Evolutionary conservation across 345 rosid genomes (phyloP), one percentile per base, ranked within the genome.

Genomic region (Camelina hispida): DNA sequence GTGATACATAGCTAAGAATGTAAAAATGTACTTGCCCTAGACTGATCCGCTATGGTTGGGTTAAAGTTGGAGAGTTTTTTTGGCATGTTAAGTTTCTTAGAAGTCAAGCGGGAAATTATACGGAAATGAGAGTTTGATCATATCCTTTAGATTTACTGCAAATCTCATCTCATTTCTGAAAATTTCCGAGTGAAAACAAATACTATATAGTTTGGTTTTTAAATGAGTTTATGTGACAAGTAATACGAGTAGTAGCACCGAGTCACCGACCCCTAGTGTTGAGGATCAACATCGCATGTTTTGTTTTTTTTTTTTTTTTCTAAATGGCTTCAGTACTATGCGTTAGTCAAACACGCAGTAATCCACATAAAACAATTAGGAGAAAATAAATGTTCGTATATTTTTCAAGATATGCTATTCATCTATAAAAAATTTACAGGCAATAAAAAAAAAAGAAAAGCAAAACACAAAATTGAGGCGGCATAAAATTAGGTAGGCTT

Each of bases 341-440:
- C 4, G 50, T 44, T 61, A 58, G 71, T 76, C 75, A 76, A 76
- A 46, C 60, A 69, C 16, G 50, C 48, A 54, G 58, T 62, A 62
- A 61, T 75, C 56, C 50, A 35, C 30, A 47, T 2, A 71, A 0
- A 56, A 57, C 38, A 50, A 50, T 69, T 62, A 15, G 9, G 23
- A 46, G 62, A 59, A 78, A 50, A 78, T 38, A 78, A 66, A 60
- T 78, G 53, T 71, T 59, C 59, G 81, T 72, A 78, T 78, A 78
- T 72, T 78, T 78, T 61, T 78, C 37, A 34, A 34, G 7, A 34
- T 34, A 78, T 78, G 81, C 72, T 71, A 47, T 69, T 62, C 51
- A 35, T 46, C 38, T 52, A 42, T 16, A 50, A 16, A 14, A 25
- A 38, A 15, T 32, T 14, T 60, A 62, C 13, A 20, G 3, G 2